Percentiles rank a stretch among this genome's conserved stretches.
Evolutionary conservation across 2,329 filamentous ascomycete genomes (phyloP).

Genomic region (Hypoxylon sp.): DNA sequence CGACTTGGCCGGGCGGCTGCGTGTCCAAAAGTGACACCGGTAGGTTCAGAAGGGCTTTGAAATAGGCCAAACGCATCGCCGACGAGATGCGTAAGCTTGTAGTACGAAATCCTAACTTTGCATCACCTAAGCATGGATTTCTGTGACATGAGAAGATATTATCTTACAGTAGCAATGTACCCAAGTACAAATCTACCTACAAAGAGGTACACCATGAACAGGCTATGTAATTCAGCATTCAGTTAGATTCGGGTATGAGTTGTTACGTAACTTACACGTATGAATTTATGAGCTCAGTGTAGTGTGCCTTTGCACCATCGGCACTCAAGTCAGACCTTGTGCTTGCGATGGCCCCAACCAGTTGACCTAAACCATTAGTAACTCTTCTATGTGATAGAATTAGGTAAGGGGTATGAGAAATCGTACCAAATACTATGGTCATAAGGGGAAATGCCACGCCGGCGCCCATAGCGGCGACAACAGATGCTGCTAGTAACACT

Average conservation of each 20-base stretch:
- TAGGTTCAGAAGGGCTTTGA: conserved; percentile 75
- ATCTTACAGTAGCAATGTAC: conserved; percentile 70
- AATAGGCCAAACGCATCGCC: conserved; percentile 73
- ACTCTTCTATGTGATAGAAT: conserved; percentile 25
- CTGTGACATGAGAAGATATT: not conserved
- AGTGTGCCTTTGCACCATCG: conserved; percentile 45
- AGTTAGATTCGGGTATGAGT: not conserved
- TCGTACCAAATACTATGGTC: conserved; percentile 71
- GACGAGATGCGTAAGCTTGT: conserved; percentile 74
- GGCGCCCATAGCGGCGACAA: conserved; percentile 50
- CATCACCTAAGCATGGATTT: conserved; percentile 19
- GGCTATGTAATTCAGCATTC: conserved; percentile 55
- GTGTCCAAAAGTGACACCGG: conserved; percentile 77
- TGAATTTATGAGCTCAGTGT: conserved; percentile 59
- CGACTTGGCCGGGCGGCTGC: conserved; percentile 72
- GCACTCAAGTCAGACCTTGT: conserved; percentile 41
- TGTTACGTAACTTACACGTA: conserved; percentile 59
- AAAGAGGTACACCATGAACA: conserved; percentile 81
- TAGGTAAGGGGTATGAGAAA: not conserved
- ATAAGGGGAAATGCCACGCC: conserved; percentile 59
- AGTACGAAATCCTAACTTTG: conserved; percentile 70
- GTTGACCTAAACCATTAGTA: conserved; percentile 55
- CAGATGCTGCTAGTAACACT: conserved; percentile 46
- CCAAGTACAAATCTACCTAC: conserved; percentile 74
- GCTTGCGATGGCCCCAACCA: conserved; percentile 64